Base-by-base conservation (phyloP, 2,329 filamentous ascomycete species). In the Diplocarpon rosae region DNA sequence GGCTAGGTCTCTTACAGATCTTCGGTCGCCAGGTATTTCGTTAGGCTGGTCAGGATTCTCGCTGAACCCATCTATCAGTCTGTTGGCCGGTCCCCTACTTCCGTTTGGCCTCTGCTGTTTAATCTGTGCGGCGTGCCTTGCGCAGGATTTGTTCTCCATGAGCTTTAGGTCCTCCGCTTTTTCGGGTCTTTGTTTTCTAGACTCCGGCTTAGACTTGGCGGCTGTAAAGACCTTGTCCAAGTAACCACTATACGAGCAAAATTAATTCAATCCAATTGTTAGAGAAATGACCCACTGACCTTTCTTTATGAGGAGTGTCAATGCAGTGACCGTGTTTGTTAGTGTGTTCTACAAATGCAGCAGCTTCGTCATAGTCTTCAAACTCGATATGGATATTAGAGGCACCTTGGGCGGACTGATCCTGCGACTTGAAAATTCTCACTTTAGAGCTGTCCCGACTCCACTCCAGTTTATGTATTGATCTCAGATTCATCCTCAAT, bases 131-230 rank as follows among this genome's bases (percentile, higher is more conserved):
- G 20, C 20, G 4, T 24, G 20, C 20, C 20, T 24, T 24, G 20
- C 20, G 7, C 7, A 17, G 7, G 43, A 36, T 5, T 33, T 49
- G 7, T 13, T 28, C 20, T 41, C 38, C 2, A 34, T 24, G 3
- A 45, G 30, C 12, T 28, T n/a, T 13, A 51, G 12, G 3, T 51
- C 46, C 1, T 45, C 44, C 5, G 37, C 38, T 31, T 46, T 35
- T 16, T 37, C 31, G n/a, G 16, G 24, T 15, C 4, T 17, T 17
- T 31, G 17, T 28, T 31, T 16, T 37, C 29, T 28, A 2, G 5
- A 15, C 7, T 36, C 39, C 5, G 35, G 5, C 20, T 24, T 24
- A 24, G 20, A 24, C 20, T 24, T 3, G 7, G 20, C 37, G 24
- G 8, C 11, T 1, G 32, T 7, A 24, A 51, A 49, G 3, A 39